phyloP scores from a whole-genome alignment of 148 eudicot species.

The Camellia japonica region DNA sequence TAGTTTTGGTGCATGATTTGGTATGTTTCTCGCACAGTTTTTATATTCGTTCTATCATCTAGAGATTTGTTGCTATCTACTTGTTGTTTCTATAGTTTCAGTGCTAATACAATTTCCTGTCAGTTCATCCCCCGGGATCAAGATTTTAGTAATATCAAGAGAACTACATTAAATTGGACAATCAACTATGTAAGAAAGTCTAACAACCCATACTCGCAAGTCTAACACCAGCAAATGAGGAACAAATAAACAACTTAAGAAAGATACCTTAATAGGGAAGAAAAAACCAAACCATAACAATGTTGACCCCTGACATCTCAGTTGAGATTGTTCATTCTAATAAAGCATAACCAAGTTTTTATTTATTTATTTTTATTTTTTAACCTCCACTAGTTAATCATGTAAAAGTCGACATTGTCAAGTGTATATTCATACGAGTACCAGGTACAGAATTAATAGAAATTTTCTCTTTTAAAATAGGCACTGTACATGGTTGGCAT shows the following conservation, averaged over 20 bases:
- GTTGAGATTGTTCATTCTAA: neutral
- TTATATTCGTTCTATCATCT: neutral
- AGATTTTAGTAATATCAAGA: too few species aligned
- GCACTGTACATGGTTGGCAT: neutral
- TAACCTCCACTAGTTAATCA: neutral
- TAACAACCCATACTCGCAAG: too few species aligned
- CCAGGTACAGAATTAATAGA: neutral
- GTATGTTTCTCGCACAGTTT: neutral
- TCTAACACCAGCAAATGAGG: too few species aligned
- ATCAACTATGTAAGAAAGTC: too few species aligned
- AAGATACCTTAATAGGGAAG: too few species aligned
- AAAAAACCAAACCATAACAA: too few species aligned
- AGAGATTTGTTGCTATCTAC: neutral
- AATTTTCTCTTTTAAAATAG: neutral
- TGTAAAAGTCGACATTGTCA: too few species aligned
- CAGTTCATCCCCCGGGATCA: neutral
- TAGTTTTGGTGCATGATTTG: constrained; percentile 9
- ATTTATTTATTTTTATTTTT: neutral
- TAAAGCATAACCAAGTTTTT: neutral
- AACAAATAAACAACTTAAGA: too few species aligned
- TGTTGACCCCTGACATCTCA: too few species aligned
- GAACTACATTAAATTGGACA: too few species aligned
- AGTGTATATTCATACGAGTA: neutral
- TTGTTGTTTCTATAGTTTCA: neutral
- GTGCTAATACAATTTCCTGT: neutral